Evolutionary conservation across 2,329 filamentous ascomycete genomes (phyloP).

Genomic region (Tolypocladium sp.): DNA sequence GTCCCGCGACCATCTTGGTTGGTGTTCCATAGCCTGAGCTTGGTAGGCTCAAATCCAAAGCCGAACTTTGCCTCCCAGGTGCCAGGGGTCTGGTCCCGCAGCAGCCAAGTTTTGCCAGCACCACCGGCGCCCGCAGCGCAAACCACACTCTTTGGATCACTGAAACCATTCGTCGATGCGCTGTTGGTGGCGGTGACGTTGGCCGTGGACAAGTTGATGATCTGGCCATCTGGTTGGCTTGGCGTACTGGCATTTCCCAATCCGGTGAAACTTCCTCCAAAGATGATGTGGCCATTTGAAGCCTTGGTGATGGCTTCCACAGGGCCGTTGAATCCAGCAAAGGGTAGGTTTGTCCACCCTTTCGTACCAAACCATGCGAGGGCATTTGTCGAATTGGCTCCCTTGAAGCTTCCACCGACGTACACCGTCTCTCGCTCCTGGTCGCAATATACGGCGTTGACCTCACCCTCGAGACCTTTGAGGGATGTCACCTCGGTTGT

Average conservation of each 20-base stretch:
- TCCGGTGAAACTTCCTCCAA: constrained; percentile 83
- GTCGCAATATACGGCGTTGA: constrained; percentile 79
- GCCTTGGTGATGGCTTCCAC: constrained; percentile 78
- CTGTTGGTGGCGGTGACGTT: constrained; percentile 60
- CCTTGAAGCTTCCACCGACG: constrained; percentile 78
- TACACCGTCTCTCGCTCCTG: constrained; percentile 70
- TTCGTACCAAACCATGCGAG: constrained; percentile 65
- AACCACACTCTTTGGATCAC: constrained; percentile 69
- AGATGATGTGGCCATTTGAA: constrained; percentile 76
- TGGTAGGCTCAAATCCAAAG: constrained; percentile 81
- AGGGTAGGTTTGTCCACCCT: constrained; percentile 74
- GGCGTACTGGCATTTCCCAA: constrained; percentile 70
- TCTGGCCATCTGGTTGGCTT: constrained; percentile 60
- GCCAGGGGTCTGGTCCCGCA: constrained; percentile 65
- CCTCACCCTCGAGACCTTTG: constrained; percentile 71
- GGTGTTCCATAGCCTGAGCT: constrained; percentile 82
- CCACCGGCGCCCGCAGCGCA: constrained; percentile 63
- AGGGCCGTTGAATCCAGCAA: constrained; percentile 89
- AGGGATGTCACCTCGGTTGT: constrained; percentile 64
- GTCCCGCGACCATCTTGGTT: constrained; percentile 76
- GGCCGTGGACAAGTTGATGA: constrained; percentile 76
- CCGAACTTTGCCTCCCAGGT: constrained; percentile 77
- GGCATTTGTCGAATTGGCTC: constrained; percentile 77
- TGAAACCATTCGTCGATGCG: constrained; percentile 53
- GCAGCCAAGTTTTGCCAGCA: constrained; percentile 67